Evolutionary conservation across 768 basidiomycete genomes (phyloP), one percentile per base, ranked within the genome.

Genomic region (Cubamyces sp.): DNA sequence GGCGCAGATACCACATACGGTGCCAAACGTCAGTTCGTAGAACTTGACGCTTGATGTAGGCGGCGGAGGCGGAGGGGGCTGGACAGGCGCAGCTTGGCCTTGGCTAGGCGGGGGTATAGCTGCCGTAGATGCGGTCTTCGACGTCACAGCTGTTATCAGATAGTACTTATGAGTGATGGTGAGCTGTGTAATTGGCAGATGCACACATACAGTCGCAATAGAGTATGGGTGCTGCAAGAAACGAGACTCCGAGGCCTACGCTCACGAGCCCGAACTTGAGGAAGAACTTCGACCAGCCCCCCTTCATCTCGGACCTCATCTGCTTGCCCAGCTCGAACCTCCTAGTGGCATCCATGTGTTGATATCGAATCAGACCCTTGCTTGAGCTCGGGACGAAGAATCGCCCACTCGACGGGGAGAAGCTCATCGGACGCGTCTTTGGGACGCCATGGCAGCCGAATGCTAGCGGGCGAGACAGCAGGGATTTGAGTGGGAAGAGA

Each of bases 11-110:
- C 96, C 96, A 58, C 87, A 84, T 0, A 91, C 87, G 5, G 94
- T 92, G 12, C 96, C 96, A 71, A 98, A 98, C 0, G 87, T 80
- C 26, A 98, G 84, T 66, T 96, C 89, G 70, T 89, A 89, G 19
- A 86, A 60, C 57, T 87, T 91, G n/a, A 97, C 79, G 0, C 85
- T 81, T n/a, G 94, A 94, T 47, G 75, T 66, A 15, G 86, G 83
- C 0, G 83, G 83, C 12, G 75, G 69, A 16, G 61, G 61, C 15
- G 49, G 51, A 23, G 56, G 41, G n/a, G 61, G 26, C 26, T 58
- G 45, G 50, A 54, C 52, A 53, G 62, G 49, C 41, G 57, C 43
- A 48, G 62, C 42, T 25, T 28, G 34, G 48, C 46, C 46, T 40
- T 61, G 57, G 30, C 45, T 49, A 6, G 41, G 59, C n/a, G 57